A percentile compares a stretch with the other conserved stretches of the same genome.
phyloP scores from a whole-genome alignment of 1,284 basidiomycete genomes.

The Malassezia japonica region DNA sequence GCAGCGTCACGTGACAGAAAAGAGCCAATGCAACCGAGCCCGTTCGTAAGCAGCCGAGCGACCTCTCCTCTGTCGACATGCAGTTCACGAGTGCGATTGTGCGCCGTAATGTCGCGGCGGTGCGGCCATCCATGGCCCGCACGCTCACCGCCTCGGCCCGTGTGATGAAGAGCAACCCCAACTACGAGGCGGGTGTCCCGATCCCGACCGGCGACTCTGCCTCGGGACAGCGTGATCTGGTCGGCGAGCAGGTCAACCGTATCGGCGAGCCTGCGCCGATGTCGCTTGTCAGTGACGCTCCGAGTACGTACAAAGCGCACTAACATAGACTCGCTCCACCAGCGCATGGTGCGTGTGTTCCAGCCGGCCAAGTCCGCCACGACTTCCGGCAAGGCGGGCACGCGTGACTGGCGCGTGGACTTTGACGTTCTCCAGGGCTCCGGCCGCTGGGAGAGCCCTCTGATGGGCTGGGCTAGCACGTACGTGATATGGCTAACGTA shows the following conservation, averaged over 20 bases:
- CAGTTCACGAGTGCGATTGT: neutral
- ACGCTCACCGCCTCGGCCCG: conserved; percentile 2
- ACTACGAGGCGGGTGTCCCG: neutral
- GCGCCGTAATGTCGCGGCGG: conserved; percentile 1
- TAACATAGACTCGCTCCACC: conserved; percentile 54
- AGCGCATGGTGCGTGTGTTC: conserved; percentile 82
- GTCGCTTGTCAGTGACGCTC: conserved; percentile 16
- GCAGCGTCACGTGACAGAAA: conserved; percentile 5
- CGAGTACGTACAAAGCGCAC: conserved; percentile 4
- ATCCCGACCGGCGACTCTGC: neutral
- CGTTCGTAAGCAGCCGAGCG: neutral
- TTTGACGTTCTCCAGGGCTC: conserved; percentile 81
- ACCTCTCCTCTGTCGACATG: neutral
- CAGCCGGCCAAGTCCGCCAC: conserved; percentile 89
- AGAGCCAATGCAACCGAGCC: neutral
- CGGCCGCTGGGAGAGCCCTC: conserved; percentile 94
- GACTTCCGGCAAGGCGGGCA: conserved; percentile 78
- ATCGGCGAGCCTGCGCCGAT: conserved; percentile 12
- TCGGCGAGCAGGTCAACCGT: conserved; percentile 17
- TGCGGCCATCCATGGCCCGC: conserved; percentile 1
- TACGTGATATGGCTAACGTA: conserved; percentile 46
- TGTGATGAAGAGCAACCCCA: neutral
- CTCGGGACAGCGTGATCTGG: conserved; percentile 3
- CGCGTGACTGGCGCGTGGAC: conserved; percentile 83
- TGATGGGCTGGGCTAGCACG: conserved; percentile 79